Evolutionary conservation across 768 basidiomycete species (phyloP).

Genomic region (Holtermannia corniformis): DNA sequence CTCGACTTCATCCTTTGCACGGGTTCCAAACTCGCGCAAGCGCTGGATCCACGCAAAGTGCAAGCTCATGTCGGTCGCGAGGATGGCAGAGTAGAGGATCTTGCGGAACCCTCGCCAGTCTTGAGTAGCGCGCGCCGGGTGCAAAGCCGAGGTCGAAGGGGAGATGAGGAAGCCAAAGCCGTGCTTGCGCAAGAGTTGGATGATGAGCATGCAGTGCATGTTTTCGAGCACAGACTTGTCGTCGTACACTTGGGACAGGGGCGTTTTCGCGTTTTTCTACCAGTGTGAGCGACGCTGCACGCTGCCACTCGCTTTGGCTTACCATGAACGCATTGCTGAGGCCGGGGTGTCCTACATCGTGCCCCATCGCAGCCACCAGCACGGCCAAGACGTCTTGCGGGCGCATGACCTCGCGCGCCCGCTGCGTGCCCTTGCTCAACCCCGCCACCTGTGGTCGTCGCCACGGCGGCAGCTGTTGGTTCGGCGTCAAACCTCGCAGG

Average conservation of each 20-base stretch:
- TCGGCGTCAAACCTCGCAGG: slow-evolving; percentile 48
- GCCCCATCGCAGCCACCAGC: slow-evolving; percentile 86
- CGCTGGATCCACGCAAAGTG: slow-evolving; percentile 73
- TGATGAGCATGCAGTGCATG: slow-evolving; percentile 76
- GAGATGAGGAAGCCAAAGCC: slow-evolving; percentile 52
- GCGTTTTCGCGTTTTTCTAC: slow-evolving; percentile 88
- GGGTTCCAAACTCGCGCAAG: slow-evolving; percentile 45
- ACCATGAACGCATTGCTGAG: slow-evolving; percentile 92
- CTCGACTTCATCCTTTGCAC: slow-evolving; percentile 1
- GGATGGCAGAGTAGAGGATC: slow-evolving; percentile 67
- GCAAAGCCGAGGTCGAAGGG: slow-evolving; percentile 12
- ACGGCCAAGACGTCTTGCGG: slow-evolving; percentile 73
- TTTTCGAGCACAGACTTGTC: slow-evolving; percentile 79
- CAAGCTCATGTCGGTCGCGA: slow-evolving; percentile 91
- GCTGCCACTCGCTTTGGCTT: slow-evolving; percentile 33
- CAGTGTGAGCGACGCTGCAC: not conserved
- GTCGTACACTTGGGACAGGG: slow-evolving; percentile 77
- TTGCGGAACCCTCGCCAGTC: slow-evolving; percentile 52
- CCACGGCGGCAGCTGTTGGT: slow-evolving; percentile 34
- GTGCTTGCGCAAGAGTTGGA: slow-evolving; percentile 69
- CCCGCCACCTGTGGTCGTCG: slow-evolving; percentile 13
- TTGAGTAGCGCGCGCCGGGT: slow-evolving; percentile 3
- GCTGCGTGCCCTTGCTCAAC: slow-evolving; percentile 12
- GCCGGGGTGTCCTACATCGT: slow-evolving; percentile 95
- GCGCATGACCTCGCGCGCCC: slow-evolving; percentile 41